Conservation (phyloP, 768 basidiomycete genomes). For the Lactarius pseudohatsudake region DNA sequence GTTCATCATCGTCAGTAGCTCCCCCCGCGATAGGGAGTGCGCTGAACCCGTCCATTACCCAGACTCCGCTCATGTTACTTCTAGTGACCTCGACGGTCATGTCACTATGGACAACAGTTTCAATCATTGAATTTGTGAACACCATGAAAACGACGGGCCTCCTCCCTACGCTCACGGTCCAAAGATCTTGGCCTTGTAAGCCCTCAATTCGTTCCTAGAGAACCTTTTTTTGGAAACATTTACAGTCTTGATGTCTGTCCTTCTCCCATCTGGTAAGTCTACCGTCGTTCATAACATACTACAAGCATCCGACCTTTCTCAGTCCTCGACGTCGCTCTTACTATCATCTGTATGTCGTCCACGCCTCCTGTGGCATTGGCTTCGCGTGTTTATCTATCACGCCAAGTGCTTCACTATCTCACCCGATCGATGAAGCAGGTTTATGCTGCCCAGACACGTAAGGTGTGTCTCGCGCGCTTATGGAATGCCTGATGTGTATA, state of each 20-base stretch:
- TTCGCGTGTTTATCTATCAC: background rate
- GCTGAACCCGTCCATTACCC: background rate
- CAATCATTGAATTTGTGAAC: too few species aligned
- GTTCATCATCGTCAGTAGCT: conserved; percentile 13
- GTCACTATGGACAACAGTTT: background rate
- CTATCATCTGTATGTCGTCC: background rate
- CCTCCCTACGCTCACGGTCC: too few species aligned
- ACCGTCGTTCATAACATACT: background rate
- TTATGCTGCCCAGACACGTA: background rate
- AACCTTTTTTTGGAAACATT: background rate
- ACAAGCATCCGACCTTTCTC: background rate
- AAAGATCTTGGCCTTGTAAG: conserved; percentile 12
- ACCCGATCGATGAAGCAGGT: conserved; percentile 1
- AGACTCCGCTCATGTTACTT: conserved; percentile 12
- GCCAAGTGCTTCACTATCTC: background rate
- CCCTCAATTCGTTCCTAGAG: background rate
- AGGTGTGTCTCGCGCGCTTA: conserved; percentile 3
- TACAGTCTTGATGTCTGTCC: background rate
- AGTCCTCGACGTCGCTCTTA: background rate
- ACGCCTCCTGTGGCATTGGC: background rate
- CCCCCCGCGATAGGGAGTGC: background rate
- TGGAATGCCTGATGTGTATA: too few species aligned
- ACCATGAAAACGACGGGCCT: background rate
- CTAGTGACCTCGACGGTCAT: background rate
- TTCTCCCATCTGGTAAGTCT: conserved; percentile 1